phyloP scores from a whole-genome alignment of 257 asterid genomes.

The Cinchona pubescens region DNA sequence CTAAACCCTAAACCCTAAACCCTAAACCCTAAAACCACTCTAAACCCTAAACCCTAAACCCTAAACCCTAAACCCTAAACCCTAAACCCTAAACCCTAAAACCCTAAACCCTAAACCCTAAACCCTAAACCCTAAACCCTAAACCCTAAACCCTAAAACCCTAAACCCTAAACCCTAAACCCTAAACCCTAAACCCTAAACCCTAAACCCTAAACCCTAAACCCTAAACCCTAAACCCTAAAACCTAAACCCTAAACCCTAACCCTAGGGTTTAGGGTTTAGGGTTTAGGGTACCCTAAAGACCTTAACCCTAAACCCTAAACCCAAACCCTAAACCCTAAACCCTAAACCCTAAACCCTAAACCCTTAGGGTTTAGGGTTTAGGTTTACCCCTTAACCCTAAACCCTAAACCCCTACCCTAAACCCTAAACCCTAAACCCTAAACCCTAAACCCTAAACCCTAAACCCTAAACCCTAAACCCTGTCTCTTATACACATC shows the following conservation, averaged over 20 bases:
- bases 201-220: conserved; percentile 13
- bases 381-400: conserved; percentile 17
- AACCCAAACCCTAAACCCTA: conserved; percentile 13
- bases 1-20: conserved; percentile 18
- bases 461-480: conserved; percentile 16
- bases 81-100: conserved; percentile 6
- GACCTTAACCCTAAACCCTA: conserved; percentile 4
- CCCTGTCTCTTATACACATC: too few species aligned
- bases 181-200: conserved; percentile 19
- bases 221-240: conserved; percentile 12
- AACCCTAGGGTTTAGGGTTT: too few species aligned
- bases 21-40: conserved; percentile 9
- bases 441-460: conserved; percentile 7
- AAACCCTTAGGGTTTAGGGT: too few species aligned
- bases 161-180: conserved; percentile 19
- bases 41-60: conserved; percentile 3
- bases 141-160: conserved; percentile 14
- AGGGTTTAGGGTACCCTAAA: too few species aligned
- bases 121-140: conserved; percentile 18
- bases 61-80: conserved; percentile 8
- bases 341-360: conserved; percentile 14
- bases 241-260: conserved; percentile 3
- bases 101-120: conserved; percentile 18
- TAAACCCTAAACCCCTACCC: conserved; percentile 8
- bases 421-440: conserved; percentile 5